Conservation (phyloP, 305 asterid genomes). For the Fraxinus dipetala region DNA sequence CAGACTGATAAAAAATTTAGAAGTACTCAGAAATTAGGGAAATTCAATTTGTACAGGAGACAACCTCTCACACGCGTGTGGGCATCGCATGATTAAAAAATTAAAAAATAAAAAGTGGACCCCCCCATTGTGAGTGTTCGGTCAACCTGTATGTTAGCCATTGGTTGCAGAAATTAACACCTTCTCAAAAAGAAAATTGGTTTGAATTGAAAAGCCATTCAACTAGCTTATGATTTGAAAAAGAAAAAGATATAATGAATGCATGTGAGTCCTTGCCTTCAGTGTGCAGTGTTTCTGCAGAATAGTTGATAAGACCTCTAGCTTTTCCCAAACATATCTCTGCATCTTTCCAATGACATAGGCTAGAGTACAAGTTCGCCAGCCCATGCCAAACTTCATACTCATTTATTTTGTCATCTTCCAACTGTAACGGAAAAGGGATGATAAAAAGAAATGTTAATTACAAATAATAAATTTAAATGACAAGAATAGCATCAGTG, state of each 20-base stretch:
- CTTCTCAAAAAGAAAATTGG: background rate
- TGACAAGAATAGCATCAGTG: slow-evolving; percentile 3
- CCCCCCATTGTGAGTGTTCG: too few species aligned
- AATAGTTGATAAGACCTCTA: slow-evolving; percentile 61
- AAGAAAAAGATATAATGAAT: background rate
- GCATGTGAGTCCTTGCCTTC: slow-evolving; percentile 58
- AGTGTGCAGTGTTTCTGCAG: slow-evolving; percentile 71
- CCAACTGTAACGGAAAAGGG: slow-evolving; percentile 44
- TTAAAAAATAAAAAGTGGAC: too few species aligned
- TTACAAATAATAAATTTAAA: slow-evolving; percentile 11
- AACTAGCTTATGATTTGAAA: background rate
- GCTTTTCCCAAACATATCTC: slow-evolving; percentile 89
- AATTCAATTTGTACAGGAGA: too few species aligned
- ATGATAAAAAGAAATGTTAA: slow-evolving; percentile 9
- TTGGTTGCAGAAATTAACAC: background rate
- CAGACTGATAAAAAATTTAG: background rate
- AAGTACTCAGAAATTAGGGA: background rate
- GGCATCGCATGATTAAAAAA: too few species aligned
- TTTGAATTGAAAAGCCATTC: background rate
- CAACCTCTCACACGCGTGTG: too few species aligned
- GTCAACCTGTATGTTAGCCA: too few species aligned
- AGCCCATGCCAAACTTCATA: slow-evolving; percentile 95
- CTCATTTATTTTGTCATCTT: slow-evolving; percentile 74
- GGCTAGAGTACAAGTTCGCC: slow-evolving; percentile 86
- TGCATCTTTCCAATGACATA: slow-evolving; percentile 89